phyloP scores from a whole-genome alignment of 192 early-diverging fungal genomes.

The Mortierella antarctica region DNA sequence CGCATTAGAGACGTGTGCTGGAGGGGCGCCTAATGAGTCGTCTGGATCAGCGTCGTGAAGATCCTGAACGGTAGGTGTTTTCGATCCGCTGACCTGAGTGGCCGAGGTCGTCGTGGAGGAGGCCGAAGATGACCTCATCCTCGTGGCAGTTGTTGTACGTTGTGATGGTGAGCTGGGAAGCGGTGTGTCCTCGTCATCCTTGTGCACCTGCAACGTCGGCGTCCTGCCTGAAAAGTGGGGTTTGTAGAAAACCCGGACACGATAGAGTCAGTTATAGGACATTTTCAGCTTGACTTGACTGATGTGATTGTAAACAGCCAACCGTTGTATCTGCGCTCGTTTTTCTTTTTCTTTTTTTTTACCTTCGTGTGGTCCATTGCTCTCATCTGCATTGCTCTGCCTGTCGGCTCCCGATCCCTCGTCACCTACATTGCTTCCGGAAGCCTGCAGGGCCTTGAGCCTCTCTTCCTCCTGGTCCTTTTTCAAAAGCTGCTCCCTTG shows the following conservation, averaged over 20 bases:
- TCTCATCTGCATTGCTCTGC: background rate
- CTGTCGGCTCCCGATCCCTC: background rate
- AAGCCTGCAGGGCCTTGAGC: conserved; percentile 9
- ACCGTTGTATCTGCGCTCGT: background rate
- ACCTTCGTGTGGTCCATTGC: background rate
- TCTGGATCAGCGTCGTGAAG: conserved; percentile 59
- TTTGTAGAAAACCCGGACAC: background rate
- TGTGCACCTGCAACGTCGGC: background rate
- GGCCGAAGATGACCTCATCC: conserved; percentile 2
- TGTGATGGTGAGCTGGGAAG: conserved; percentile 10
- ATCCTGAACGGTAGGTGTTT: conserved; percentile 8
- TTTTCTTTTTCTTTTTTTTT: background rate
- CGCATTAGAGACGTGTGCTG: background rate
- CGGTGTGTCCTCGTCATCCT: conserved; percentile 12
- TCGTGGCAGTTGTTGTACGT: background rate
- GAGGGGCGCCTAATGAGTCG: conserved; percentile 60
- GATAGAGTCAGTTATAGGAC: background rate
- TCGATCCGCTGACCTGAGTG: background rate
- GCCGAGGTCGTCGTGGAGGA: conserved; percentile 7
- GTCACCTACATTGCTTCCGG: background rate
- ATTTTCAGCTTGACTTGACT: no score
- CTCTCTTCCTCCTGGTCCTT: conserved; percentile 46
- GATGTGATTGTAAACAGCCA: no score
- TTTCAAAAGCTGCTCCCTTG: conserved; percentile 35
- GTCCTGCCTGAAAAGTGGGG: background rate